Evolutionary conservation across 345 rosid species (phyloP).

Genomic region (Eucalyptus tenuipes): DNA sequence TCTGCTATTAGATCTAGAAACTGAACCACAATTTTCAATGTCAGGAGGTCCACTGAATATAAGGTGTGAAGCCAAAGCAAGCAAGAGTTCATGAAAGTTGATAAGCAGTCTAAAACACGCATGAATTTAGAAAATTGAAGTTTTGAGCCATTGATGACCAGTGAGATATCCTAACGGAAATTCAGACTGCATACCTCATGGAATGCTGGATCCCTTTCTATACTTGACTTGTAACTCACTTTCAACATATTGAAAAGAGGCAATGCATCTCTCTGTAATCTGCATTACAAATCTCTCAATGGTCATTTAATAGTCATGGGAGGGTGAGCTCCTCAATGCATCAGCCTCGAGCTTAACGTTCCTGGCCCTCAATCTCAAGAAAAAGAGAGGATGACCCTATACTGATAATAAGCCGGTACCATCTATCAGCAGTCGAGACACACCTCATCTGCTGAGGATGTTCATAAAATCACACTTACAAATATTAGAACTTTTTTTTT

Average conservation of each 20-base stretch:
- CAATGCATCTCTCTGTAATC: conserved; percentile 88
- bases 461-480: neutral
- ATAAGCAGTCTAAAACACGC: neutral
- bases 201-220: conserved; percentile 82
- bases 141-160: neutral
- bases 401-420: neutral
- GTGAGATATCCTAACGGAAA: neutral
- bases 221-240: conserved; percentile 47
- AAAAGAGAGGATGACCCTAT: neutral
- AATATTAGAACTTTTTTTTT: neutral
- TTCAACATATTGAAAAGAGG: conserved; percentile 90
- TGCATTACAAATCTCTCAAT: conserved; percentile 8
- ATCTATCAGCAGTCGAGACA: neutral
- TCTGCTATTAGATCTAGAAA: conserved; percentile 77
- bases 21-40: conserved; percentile 22
- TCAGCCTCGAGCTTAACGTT: neutral
- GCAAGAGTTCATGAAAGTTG: neutral
- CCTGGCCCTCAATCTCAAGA: neutral
- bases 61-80: neutral
- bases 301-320: neutral
- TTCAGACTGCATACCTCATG: conserved; percentile 39
- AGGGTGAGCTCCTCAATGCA: neutral
- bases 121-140: neutral
- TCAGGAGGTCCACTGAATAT: neutral
- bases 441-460: neutral